Conservation (phyloP, 495 filamentous ascomycete species). For the Aspergillus diversus region DNA sequence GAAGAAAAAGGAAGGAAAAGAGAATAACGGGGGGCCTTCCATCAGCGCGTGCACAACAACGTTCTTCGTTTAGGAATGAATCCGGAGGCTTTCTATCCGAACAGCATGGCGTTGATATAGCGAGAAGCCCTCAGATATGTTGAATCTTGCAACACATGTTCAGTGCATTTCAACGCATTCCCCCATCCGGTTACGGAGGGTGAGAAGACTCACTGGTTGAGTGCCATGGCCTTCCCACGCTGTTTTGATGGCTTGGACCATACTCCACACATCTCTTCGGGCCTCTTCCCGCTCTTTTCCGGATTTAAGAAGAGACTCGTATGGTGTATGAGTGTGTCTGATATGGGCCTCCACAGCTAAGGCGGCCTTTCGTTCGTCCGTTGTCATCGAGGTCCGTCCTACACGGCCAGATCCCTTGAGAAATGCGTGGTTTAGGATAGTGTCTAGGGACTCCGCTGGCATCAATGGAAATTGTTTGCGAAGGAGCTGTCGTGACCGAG, state of each 20-base stretch:
- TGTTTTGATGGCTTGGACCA: constrained; percentile 32
- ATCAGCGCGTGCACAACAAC: neutral
- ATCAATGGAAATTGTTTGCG: constrained; percentile 45
- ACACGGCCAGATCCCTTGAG: constrained; percentile 55
- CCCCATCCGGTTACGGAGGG: constrained; percentile 20
- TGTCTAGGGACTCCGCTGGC: constrained; percentile 40
- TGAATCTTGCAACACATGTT: neutral
- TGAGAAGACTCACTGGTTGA: constrained; percentile 19
- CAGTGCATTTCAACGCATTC: neutral
- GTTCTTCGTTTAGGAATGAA: neutral
- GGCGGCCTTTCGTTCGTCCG: constrained; percentile 41
- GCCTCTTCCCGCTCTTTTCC: constrained; percentile 30
- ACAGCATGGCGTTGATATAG: neutral
- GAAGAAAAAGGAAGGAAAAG: neutral
- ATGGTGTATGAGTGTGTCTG: constrained; percentile 51
- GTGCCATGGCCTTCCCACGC: constrained; percentile 34
- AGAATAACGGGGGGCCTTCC: too few species aligned
- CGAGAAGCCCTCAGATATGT: neutral
- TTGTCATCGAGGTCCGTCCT: constrained; percentile 40
- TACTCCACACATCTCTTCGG: constrained; percentile 33
- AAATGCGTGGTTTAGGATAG: constrained; percentile 49
- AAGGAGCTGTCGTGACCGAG: constrained; percentile 39
- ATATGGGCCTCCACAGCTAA: constrained; percentile 57
- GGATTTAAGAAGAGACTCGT: constrained; percentile 43
- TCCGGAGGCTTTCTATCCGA: neutral